phyloP scores from a whole-genome alignment of 73 alveolate genomes.

The Tetrahymena elliotti region DNA sequence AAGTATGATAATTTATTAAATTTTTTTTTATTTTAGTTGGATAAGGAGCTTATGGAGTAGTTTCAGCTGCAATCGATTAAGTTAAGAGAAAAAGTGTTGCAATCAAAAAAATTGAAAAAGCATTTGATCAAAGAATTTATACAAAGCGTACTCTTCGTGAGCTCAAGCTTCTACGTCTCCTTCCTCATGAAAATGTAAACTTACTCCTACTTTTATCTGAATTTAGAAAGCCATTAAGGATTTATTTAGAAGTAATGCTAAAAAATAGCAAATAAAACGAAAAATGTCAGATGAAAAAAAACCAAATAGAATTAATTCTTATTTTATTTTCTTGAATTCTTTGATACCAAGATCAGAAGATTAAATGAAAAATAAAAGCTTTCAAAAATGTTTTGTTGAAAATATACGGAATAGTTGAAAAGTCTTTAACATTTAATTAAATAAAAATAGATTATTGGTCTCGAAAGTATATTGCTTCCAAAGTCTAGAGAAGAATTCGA shows the following conservation, averaged over 20 bases:
- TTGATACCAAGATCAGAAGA: not conserved
- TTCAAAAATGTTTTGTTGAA: too few species aligned
- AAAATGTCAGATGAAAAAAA: too few species aligned
- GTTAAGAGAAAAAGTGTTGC: constrained; percentile 37
- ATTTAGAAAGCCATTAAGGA: not conserved
- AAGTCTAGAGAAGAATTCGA: constrained; percentile 49
- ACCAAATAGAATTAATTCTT: too few species aligned
- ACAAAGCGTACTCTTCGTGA: constrained; percentile 68
- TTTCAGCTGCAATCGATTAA: not conserved
- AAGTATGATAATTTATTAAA: too few species aligned
- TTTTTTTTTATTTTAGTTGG: not conserved
- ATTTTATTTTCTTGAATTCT: not conserved
- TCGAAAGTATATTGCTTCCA: constrained; percentile 57
- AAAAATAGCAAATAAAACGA: too few species aligned
- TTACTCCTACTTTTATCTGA: not conserved
- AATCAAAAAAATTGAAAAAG: constrained; percentile 64
- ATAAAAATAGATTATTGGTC: constrained; percentile 35
- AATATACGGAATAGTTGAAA: too few species aligned
- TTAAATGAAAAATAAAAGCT: too few species aligned
- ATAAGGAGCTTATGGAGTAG: not conserved
- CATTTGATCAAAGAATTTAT: constrained; percentile 52
- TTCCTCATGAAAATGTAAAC: constrained; percentile 69
- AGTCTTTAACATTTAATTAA: not conserved
- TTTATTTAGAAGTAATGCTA: too few species aligned
- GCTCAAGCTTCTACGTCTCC: constrained; percentile 54